Conservation (phyloP, 2,329 filamentous ascomycete species). For the Scedosporium aurantiacum region DNA sequence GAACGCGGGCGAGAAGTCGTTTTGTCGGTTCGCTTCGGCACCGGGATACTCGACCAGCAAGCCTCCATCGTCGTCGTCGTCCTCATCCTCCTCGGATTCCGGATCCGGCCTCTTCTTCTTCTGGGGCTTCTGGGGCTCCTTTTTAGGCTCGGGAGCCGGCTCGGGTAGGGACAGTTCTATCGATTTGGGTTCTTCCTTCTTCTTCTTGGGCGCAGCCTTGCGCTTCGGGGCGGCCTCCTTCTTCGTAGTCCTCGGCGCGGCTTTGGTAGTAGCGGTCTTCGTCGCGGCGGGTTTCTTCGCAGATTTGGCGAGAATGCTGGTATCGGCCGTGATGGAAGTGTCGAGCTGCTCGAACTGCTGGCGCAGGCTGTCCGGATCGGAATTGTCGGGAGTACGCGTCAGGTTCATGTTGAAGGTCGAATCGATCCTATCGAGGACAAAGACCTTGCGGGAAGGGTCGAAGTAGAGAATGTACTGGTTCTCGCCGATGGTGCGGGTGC, state of each 20-base stretch:
- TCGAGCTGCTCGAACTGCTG: slow-evolving; percentile 58
- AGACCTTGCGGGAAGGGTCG: slow-evolving; percentile 61
- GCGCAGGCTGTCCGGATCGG: slow-evolving; percentile 51
- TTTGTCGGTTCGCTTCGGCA: slow-evolving; percentile 24
- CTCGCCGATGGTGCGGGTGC: slow-evolving; percentile 44
- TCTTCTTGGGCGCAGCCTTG: slow-evolving; percentile 18
- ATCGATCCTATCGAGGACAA: slow-evolving; percentile 71
- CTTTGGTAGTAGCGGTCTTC: slow-evolving; percentile 17
- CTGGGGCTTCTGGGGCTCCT: slow-evolving; percentile 17
- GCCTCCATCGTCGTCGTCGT: slow-evolving; percentile 46
- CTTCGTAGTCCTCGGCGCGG: slow-evolving; percentile 7
- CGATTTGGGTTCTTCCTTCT: slow-evolving; percentile 26
- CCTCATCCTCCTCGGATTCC: slow-evolving; percentile 39
- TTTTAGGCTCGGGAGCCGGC: slow-evolving; percentile 12
- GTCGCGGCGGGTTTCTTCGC: slow-evolving; percentile 10
- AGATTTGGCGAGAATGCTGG: slow-evolving; percentile 12
- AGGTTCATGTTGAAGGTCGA: slow-evolving; percentile 85
- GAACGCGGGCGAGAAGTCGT: slow-evolving; percentile 39
- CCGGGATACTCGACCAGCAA: slow-evolving; percentile 51
- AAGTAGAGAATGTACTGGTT: slow-evolving; percentile 62
- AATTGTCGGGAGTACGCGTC: slow-evolving; percentile 54
- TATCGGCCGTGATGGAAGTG: slow-evolving; percentile 15
- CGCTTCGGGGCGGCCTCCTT: slow-evolving; percentile 13
- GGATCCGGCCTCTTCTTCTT: slow-evolving; percentile 27
- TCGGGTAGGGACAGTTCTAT: slow-evolving; percentile 25